These are phyloP conservation scores for Neurospora sp. DNA, from an alignment of 495 filamentous ascomycete genomes.

Conservation along the genomic window DNA sequence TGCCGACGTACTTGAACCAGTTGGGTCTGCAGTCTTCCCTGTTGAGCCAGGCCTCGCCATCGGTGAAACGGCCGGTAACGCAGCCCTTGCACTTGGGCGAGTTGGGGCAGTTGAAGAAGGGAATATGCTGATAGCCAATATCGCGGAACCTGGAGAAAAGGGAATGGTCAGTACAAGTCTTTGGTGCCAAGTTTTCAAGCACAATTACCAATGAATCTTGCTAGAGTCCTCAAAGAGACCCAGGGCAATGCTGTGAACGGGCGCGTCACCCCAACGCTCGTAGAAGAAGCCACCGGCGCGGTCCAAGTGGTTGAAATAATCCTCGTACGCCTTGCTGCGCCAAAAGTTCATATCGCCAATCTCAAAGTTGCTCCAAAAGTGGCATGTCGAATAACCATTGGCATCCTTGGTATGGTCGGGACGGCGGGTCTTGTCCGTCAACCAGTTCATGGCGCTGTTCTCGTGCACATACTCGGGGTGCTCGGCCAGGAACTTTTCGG, in stretches of 20 bases:
- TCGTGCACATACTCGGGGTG: conserved; percentile 73
- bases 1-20: conserved; percentile 92
- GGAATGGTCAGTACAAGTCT: not conserved
- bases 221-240: conserved; percentile 84
- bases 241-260: conserved; percentile 91
- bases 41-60: conserved; percentile 72
- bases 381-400: conserved; percentile 95
- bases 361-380: conserved; percentile 99
- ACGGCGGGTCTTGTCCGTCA: conserved; percentile 65
- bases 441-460: conserved; percentile 81
- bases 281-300: conserved; percentile 96
- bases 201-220: conserved; percentile 86
- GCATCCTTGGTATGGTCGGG: conserved; percentile 72
- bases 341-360: conserved; percentile 94
- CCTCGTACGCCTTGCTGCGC: conserved; percentile 81
- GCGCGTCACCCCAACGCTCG: conserved; percentile 97
- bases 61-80: conserved; percentile 71
- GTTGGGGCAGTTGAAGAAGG: conserved; percentile 97
- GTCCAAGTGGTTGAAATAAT: conserved; percentile 95
- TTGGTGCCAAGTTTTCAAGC: not conserved
- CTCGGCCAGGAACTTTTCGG: conserved; percentile 71
- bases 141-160: conserved; percentile 75
- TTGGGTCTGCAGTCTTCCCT: conserved; percentile 92
- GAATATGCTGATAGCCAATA: conserved; percentile 97
- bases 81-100: conserved; percentile 91